Percentiles rank a stretch among this genome's conserved stretches.
phyloP scores from a whole-genome alignment of 169 alveolate species.

The Perkinsus marinus region DNA sequence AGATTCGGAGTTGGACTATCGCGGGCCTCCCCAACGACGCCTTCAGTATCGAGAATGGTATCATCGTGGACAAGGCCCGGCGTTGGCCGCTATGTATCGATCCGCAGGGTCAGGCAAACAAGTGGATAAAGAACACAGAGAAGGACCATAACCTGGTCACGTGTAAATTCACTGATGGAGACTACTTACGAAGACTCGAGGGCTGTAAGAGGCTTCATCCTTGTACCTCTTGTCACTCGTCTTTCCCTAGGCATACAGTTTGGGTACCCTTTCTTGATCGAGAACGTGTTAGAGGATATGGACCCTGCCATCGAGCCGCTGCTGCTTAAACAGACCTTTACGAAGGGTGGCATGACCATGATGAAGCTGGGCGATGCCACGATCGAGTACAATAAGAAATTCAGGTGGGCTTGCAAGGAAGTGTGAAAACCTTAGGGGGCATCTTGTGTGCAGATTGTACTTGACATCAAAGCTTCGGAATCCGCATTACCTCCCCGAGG shows the following conservation, averaged over 20 bases:
- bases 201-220: neutral
- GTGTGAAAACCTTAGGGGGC: too few relatives aligned
- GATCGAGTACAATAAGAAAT: constrained; percentile 60
- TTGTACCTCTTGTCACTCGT: neutral
- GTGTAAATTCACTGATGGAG: constrained; percentile 61
- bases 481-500: constrained; percentile 80
- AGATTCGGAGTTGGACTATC: constrained; percentile 67
- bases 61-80: constrained; percentile 60
- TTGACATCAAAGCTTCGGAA: constrained; percentile 71
- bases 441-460: constrained; percentile 42
- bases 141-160: constrained; percentile 48
- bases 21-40: constrained; percentile 71
- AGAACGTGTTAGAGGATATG: constrained; percentile 68
- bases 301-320: constrained; percentile 77
- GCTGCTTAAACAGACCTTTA: constrained; percentile 61
- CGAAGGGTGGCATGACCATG: constrained; percentile 58
- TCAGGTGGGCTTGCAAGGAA: too few relatives aligned
- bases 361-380: constrained; percentile 65
- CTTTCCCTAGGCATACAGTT: constrained; percentile 38
- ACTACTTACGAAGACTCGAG: constrained; percentile 59
- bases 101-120: constrained; percentile 78
- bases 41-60: constrained; percentile 70
- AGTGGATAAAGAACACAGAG: constrained; percentile 76
- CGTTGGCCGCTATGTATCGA: constrained; percentile 81
- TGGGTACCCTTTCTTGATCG: constrained; percentile 71